Evolutionary conservation across 2,329 filamentous ascomycete species (phyloP).

Genomic region (Diaporthe nobilis): DNA sequence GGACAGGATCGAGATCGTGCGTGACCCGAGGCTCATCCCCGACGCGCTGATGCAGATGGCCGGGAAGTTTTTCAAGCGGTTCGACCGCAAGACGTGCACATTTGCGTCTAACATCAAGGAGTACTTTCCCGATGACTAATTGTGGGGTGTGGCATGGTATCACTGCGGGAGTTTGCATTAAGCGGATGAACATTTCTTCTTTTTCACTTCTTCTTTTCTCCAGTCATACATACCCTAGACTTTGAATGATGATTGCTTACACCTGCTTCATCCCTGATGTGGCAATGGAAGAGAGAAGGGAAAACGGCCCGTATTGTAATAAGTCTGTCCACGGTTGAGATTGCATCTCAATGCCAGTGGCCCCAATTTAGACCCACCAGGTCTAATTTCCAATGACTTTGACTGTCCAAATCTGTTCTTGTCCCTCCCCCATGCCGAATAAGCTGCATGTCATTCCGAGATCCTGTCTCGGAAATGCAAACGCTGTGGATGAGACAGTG

Average conservation of each 20-base stretch:
- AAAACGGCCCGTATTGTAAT: background rate
- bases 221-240: conserved; percentile 11
- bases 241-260: background rate
- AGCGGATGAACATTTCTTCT: conserved; percentile 1
- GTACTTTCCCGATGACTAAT: conserved; percentile 87
- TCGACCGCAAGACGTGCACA: conserved; percentile 73
- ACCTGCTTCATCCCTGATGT: background rate
- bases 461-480: background rate
- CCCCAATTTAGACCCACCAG: conserved; percentile 23
- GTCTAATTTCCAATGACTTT: conserved; percentile 16
- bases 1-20: conserved; percentile 81
- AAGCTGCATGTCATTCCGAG: background rate
- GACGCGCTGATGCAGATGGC: conserved; percentile 76
- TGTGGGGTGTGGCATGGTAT: background rate
- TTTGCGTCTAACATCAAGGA: conserved; percentile 89
- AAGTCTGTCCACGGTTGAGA: conserved; percentile 1
- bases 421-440: background rate
- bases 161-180: background rate
- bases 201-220: background rate
- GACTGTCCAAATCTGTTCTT: background rate
- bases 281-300: background rate
- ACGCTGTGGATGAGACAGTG: background rate
- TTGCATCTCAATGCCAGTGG: conserved; percentile 11
- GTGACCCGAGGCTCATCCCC: conserved; percentile 61
- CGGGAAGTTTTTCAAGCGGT: conserved; percentile 90